A percentile compares a stretch with the other conserved stretches of the same genome.
Conservation (phyloP, 495 filamentous ascomycete genomes). For the Tuber aestivum region DNA sequence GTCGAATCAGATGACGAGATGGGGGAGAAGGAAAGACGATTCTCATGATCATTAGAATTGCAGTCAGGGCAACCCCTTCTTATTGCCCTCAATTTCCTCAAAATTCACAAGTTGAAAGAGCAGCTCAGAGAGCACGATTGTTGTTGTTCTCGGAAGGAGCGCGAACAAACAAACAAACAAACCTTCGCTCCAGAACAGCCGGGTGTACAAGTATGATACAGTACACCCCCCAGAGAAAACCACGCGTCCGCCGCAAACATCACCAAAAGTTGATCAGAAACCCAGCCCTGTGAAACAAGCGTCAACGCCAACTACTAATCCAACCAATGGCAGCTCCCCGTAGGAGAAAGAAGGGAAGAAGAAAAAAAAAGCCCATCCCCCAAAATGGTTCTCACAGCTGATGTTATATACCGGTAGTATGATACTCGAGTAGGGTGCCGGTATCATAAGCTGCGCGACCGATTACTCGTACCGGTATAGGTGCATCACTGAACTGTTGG, state of each 20-base stretch:
- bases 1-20: background rate
- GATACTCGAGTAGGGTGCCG: background rate
- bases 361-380: background rate
- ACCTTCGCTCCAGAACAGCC: background rate
- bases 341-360: background rate
- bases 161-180: background rate
- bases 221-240: background rate
- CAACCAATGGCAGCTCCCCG: background rate
- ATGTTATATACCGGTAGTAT: background rate
- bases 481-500: background rate
- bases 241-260: background rate
- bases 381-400: background rate
- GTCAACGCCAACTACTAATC: background rate
- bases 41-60: background rate
- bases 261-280: background rate
- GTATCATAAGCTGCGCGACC: background rate
- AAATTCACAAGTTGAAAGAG: background rate
- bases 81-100: background rate
- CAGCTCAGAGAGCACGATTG: background rate
- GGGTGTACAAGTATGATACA: background rate
- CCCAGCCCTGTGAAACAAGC: background rate
- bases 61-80: background rate
- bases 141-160: background rate
- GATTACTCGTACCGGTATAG: background rate
- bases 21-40: background rate